A percentile compares a stretch with the other conserved stretches of the same genome.
These are phyloP conservation scores for Neurospora crassa DNA, from an alignment of 2,329 filamentous ascomycete genomes.

Conservation along the genomic window DNA sequence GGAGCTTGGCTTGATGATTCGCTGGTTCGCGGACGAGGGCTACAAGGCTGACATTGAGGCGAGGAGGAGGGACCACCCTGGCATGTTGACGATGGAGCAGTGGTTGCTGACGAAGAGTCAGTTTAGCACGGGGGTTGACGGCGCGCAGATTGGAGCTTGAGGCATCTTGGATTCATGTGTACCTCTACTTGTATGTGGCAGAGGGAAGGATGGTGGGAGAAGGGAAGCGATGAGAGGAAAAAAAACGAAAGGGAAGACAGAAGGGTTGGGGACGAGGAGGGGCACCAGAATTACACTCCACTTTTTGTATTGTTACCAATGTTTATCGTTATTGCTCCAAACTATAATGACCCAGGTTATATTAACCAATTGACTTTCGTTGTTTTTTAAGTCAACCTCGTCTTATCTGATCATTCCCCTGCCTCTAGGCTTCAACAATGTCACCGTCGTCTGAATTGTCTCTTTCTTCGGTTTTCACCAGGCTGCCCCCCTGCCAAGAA, in stretches of 20 bases:
- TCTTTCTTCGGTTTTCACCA: neutral
- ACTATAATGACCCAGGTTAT: neutral
- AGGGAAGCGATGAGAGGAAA: too few relatives aligned
- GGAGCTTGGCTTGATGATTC: slow-evolving; percentile 25
- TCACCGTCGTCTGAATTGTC: too few relatives aligned
- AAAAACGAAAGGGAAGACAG: neutral
- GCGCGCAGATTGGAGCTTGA: neutral
- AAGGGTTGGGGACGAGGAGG: neutral
- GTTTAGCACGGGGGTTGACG: slow-evolving; percentile 11
- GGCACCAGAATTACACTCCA: neutral
- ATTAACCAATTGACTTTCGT: neutral
- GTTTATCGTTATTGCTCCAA: neutral
- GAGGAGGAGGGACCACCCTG: slow-evolving; percentile 22
- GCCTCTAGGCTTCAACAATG: neutral
- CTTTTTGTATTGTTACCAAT: neutral
- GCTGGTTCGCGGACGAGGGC: slow-evolving; percentile 27
- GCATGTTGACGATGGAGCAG: slow-evolving; percentile 23
- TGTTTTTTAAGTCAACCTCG: too few relatives aligned
- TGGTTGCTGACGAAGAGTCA: slow-evolving; percentile 23
- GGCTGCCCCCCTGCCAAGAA: neutral
- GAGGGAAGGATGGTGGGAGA: too few relatives aligned
- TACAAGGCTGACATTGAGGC: slow-evolving; percentile 24
- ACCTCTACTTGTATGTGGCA: too few relatives aligned
- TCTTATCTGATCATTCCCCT: too few relatives aligned
- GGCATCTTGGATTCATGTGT: too few relatives aligned